These are phyloP conservation scores for Platanthera zijinensis DNA, from an alignment of 106 monocot species.

Conservation along the genomic window DNA sequence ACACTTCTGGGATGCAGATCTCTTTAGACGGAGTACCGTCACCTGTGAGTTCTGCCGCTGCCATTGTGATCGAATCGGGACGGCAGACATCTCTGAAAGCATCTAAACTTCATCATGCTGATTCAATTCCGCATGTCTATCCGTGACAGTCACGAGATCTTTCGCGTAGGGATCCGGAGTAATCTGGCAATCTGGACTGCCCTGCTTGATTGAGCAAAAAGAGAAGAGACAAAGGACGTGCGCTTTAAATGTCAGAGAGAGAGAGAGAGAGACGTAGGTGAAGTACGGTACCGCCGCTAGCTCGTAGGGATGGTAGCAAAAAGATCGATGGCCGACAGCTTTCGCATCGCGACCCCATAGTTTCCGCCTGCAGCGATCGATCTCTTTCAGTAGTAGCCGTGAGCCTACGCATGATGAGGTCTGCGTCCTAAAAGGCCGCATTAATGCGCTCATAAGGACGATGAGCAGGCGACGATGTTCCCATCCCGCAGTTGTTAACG, in stretches of 20 bases:
- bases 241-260: background rate
- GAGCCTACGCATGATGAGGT: background rate
- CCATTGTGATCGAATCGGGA: background rate
- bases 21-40: background rate
- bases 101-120: background rate
- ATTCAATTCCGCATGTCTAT: background rate
- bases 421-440: background rate
- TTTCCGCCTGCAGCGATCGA: conserved; percentile 13
- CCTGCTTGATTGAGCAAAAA: background rate
- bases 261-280: background rate
- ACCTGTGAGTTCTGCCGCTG: background rate
- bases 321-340: background rate
- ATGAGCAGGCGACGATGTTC: background rate
- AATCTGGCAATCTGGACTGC: background rate
- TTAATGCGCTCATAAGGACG: background rate
- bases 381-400: conserved; percentile 21
- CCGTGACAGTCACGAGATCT: background rate
- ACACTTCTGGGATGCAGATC: background rate
- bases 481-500: background rate
- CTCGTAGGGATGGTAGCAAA: background rate
- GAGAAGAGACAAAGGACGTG: background rate
- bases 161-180: background rate
- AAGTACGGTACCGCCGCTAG: background rate
- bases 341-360: background rate
- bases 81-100: background rate